phyloP scores from a whole-genome alignment of 352 stramenopile species.

The Globisporangium spinosum region DNA sequence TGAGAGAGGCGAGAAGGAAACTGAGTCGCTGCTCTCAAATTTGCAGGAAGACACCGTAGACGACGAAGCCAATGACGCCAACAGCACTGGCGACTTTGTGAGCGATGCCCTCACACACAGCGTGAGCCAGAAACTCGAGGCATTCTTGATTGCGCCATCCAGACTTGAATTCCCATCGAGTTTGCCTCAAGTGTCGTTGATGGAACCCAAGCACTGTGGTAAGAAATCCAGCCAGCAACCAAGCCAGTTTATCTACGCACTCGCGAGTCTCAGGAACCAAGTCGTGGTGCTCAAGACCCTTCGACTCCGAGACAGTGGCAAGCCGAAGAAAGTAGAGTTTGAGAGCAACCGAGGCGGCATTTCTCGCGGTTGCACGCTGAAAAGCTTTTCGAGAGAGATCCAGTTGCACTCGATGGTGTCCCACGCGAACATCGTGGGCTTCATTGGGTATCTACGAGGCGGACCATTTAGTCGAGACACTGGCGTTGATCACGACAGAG shows the following conservation, averaged over 20 bases:
- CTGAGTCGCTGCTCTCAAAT: slow-evolving; percentile 5
- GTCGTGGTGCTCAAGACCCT: slow-evolving; percentile 12
- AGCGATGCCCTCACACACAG: neutral
- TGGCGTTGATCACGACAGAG: neutral
- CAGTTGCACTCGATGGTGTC: slow-evolving; percentile 52
- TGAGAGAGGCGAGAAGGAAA: slow-evolving; percentile 10
- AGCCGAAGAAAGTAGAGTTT: slow-evolving; percentile 1
- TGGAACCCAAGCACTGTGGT: neutral
- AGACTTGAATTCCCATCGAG: neutral
- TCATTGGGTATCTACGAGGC: slow-evolving; percentile 40
- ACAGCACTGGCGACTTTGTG: neutral
- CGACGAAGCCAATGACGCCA: neutral
- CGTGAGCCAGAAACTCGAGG: neutral
- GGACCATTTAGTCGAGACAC: slow-evolving; percentile 1
- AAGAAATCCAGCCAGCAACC: neutral
- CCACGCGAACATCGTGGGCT: slow-evolving; percentile 63
- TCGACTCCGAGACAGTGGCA: neutral
- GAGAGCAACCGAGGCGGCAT: neutral
- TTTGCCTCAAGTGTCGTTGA: neutral
- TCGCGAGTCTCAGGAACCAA: slow-evolving; percentile 9
- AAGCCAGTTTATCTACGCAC: slow-evolving; percentile 5
- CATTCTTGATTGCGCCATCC: neutral
- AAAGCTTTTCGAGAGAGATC: slow-evolving; percentile 32
- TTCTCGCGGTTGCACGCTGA: neutral
- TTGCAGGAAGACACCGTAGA: neutral